phyloP scores from a whole-genome alignment of 805 yeast genomes.

The Wickerhamomyces hampshirensis region DNA sequence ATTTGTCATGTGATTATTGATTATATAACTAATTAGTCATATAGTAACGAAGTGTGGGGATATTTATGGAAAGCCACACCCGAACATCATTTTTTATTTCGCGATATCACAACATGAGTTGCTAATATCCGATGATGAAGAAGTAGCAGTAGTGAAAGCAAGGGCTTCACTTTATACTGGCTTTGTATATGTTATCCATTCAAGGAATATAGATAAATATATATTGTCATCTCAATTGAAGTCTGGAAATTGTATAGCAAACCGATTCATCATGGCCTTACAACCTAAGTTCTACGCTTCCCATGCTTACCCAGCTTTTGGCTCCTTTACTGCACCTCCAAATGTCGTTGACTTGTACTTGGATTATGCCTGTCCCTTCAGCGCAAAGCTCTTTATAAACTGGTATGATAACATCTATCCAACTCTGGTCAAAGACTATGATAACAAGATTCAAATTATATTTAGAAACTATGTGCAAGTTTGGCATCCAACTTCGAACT shows the following conservation, averaged over 20 bases:
- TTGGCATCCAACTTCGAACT: slow-evolving; percentile 78
- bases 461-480: slow-evolving; percentile 80
- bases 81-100: too few species aligned
- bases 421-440: slow-evolving; percentile 36
- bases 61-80: too few species aligned
- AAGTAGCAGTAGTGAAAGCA: too few species aligned
- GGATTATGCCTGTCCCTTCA: slow-evolving; percentile 77
- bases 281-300: slow-evolving; percentile 23
- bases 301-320: slow-evolving; percentile 18
- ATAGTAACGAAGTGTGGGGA: too few species aligned
- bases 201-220: too few species aligned
- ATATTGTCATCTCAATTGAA: too few species aligned
- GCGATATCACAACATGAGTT: too few species aligned
- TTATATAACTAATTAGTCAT: too few species aligned
- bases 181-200: too few species aligned
- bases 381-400: slow-evolving; percentile 58
- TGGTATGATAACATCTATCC: slow-evolving; percentile 52
- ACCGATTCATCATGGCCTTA: slow-evolving; percentile 24
- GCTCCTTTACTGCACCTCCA: slow-evolving; percentile 9
- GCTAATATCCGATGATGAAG: too few species aligned
- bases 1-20: too few species aligned
- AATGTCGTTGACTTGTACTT: slow-evolving; percentile 57
- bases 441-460: slow-evolving; percentile 52
- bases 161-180: too few species aligned
- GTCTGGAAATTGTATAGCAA: not conserved